These are phyloP conservation scores for Arbutus unedo DNA, from an alignment of 148 eudicot genomes.

Conservation along the genomic window DNA sequence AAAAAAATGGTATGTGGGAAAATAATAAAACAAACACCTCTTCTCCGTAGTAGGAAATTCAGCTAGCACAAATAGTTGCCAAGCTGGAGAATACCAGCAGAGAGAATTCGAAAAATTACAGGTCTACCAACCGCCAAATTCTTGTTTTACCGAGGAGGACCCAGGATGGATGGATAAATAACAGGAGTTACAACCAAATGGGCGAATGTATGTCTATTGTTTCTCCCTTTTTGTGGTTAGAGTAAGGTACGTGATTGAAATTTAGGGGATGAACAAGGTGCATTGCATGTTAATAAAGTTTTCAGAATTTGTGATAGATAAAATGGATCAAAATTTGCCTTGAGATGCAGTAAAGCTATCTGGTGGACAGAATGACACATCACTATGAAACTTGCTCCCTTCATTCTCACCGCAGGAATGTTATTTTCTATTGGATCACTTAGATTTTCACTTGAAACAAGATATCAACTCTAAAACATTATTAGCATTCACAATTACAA, in stretches of 20 bases:
- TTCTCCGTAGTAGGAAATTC: not conserved
- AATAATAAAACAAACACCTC: not conserved
- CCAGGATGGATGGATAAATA: not conserved
- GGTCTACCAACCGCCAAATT: not conserved
- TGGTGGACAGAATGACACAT: not conserved
- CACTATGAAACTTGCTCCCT: not conserved
- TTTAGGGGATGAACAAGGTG: not conserved
- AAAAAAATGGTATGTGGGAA: not conserved
- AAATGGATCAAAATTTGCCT: constrained; percentile 4
- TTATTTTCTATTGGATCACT: not conserved
- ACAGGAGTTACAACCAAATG: not conserved
- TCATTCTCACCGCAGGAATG: not conserved
- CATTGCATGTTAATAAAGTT: not conserved
- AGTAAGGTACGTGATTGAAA: not conserved
- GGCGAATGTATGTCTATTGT: not conserved
- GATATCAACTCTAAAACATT: not conserved
- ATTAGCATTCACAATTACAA: not conserved
- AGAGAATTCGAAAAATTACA: not conserved
- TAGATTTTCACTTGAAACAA: not conserved
- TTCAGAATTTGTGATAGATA: not conserved
- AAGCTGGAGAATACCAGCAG: not conserved
- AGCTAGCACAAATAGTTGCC: not conserved
- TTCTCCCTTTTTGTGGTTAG: not conserved
- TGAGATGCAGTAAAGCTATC: constrained; percentile 2
- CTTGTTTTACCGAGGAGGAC: not conserved